phyloP scores from a whole-genome alignment of 352 stramenopile genomes.

The Peronospora belbahrii region DNA sequence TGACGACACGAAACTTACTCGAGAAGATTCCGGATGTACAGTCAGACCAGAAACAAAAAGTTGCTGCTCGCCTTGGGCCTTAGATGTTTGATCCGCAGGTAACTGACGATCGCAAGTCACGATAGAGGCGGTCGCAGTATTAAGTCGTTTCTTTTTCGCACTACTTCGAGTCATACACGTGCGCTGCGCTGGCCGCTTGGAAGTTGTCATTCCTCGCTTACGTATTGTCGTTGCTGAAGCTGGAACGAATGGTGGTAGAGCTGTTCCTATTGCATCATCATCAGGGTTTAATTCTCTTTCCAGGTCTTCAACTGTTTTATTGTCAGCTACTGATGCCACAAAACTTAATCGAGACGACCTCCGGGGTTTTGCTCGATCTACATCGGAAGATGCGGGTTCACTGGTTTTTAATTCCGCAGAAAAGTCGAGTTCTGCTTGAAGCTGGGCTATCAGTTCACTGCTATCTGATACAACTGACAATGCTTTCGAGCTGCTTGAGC shows the following conservation, averaged over 20 bases:
- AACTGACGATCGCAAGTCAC: neutral
- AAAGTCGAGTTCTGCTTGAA: conserved; percentile 25
- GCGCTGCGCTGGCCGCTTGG: conserved; percentile 3
- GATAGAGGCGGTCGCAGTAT: neutral
- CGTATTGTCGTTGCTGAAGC: neutral
- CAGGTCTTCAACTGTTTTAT: conserved; percentile 28
- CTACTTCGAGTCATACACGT: conserved; percentile 7
- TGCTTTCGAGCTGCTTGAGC: conserved; percentile 7
- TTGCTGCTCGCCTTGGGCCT: conserved; percentile 1
- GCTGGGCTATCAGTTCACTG: conserved; percentile 25
- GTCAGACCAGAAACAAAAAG: neutral
- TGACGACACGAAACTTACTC: conserved; percentile 16
- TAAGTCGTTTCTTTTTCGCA: conserved; percentile 7
- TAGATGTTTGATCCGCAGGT: neutral
- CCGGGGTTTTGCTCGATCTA: neutral
- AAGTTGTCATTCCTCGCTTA: conserved; percentile 1
- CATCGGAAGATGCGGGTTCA: neutral
- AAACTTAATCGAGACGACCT: conserved; percentile 15
- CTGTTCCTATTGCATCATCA: conserved; percentile 2
- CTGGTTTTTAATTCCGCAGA: neutral
- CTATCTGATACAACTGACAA: conserved; percentile 20
- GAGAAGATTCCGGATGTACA: conserved; percentile 5
- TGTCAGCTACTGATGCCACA: conserved; percentile 20
- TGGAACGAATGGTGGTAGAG: neutral
- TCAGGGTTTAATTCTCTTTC: conserved; percentile 22